phyloP scores from a whole-genome alignment of 345 rosid species.

The Hevea brasiliensis region DNA sequence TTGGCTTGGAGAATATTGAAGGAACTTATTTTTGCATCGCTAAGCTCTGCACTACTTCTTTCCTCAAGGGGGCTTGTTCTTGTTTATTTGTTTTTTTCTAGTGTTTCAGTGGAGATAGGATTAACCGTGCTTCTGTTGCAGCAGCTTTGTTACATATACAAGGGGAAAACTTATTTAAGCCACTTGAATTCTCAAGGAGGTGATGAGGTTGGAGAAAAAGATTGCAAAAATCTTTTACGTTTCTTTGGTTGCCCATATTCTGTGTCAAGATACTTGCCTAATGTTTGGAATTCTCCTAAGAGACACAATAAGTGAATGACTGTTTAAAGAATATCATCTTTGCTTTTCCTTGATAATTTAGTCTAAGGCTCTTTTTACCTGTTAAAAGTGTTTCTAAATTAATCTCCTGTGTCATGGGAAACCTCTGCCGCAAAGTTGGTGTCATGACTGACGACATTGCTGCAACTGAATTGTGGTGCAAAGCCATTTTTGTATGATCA shows the following conservation, averaged over 20 bases:
- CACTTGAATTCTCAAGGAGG: conserved; percentile 57
- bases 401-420: no score
- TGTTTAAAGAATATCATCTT: not conserved
- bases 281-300: conserved; percentile 47
- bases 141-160: conserved; percentile 73
- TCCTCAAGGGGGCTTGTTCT: conserved; percentile 70
- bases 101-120: conserved; percentile 70
- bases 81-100: conserved; percentile 68
- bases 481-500: no score
- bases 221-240: conserved; percentile 60
- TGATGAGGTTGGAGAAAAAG: conserved; percentile 48
- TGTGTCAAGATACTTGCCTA: conserved; percentile 52
- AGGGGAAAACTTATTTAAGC: conserved; percentile 73
- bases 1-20: conserved; percentile 42
- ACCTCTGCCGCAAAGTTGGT: no score
- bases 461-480: no score
- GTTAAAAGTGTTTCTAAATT: no score
- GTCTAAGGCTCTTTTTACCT: no score
- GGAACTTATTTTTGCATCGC: conserved; percentile 46
- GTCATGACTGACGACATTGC: no score
- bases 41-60: conserved; percentile 50
- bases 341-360: not conserved
- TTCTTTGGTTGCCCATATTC: conserved; percentile 69
- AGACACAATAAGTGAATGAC: conserved; percentile 53
- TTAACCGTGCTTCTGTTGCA: conserved; percentile 78